Base-by-base conservation (phyloP, 2,329 filamentous ascomycete genomes). In the Ceratocystis colombiana region DNA sequence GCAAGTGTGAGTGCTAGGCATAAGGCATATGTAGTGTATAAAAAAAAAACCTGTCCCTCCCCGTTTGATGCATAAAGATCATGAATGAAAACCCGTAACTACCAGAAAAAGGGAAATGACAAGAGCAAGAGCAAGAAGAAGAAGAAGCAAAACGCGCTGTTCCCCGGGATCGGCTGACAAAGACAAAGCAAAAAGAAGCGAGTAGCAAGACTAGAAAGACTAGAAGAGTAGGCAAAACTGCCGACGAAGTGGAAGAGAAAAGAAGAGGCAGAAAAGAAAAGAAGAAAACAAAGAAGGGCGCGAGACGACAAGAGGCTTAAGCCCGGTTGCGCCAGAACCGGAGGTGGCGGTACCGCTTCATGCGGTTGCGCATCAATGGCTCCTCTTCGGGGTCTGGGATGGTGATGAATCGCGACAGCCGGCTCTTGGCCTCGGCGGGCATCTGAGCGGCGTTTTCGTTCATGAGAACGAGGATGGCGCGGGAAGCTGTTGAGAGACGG, bases 391-490 rank as follows among this genome's bases (percentile, higher is more conserved):
- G 67, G 67, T 66, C 70, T 50, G 66, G 70, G 68, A 65, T 69
- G 62, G 66, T 68, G 61, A 68, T 68, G 30, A 59, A 68, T 28
- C 64, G 59, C 1, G 66, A 69, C 46, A 71, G 68, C 53, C 68
- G 66, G 64, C 69, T 68, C 65, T 69, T 69, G 20, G 69, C 70
- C 53, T 71, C 70, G 25, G 70, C 69, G n/a, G 70, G 70, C 7
- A 71, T 66, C 3, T 67, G 67, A 33, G 70, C 69, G 61, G 70
- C 70, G 8, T 69, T 70, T 61, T 71, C 70, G 50, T 71, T 71
- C 65, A 71, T 70, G 45, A 71, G 67, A 30, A 70, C 68, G 17
- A 71, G 70, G 62, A 70, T 71, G 17, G 70, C 70, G 1, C 68
- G 68, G 2, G 70, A 71, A 25, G 70, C 70, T 71, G 28, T 25